Percentiles rank a stretch among this genome's conserved stretches.
Conservation (phyloP, 2,329 filamentous ascomycete species). For the Penicillium sp. region DNA sequence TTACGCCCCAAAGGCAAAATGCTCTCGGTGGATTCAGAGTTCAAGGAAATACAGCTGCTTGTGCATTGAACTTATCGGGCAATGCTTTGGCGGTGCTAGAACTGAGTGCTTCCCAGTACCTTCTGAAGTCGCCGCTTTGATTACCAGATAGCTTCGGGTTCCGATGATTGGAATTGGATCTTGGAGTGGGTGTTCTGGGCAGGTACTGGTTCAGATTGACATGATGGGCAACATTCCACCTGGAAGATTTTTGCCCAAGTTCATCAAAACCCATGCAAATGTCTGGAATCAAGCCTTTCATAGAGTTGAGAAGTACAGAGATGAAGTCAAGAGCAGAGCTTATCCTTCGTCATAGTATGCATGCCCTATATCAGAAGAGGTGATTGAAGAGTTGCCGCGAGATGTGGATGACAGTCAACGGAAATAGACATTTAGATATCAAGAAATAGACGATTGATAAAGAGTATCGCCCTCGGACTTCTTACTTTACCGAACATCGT, state of each 20-base stretch:
- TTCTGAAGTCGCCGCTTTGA: slow-evolving; percentile 73
- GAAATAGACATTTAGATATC: slow-evolving; percentile 8
- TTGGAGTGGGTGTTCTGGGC: slow-evolving; percentile 88
- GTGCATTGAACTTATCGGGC: slow-evolving; percentile 72
- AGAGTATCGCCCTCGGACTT: too few species aligned
- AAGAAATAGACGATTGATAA: too few species aligned
- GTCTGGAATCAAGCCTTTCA: slow-evolving; percentile 79
- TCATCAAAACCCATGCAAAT: slow-evolving; percentile 92
- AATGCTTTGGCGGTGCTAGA: slow-evolving; percentile 89
- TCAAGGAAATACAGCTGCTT: slow-evolving; percentile 78
- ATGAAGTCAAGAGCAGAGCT: slow-evolving; percentile 79
- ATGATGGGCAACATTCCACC: slow-evolving; percentile 93
- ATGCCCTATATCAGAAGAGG: slow-evolving; percentile 78
- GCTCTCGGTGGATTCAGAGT: slow-evolving; percentile 91
- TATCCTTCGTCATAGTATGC: slow-evolving; percentile 88
- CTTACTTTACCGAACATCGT: too few species aligned
- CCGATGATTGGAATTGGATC: slow-evolving; percentile 97
- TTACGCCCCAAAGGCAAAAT: slow-evolving; percentile 92
- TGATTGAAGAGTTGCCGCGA: slow-evolving; percentile 69
- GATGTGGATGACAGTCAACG: slow-evolving; percentile 41
- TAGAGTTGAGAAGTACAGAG: slow-evolving; percentile 76
- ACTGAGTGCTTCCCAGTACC: slow-evolving; percentile 88
- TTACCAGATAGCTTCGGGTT: slow-evolving; percentile 76
- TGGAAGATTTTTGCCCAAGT: slow-evolving; percentile 87
- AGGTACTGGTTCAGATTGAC: slow-evolving; percentile 95